Percentiles rank a stretch among this genome's conserved stretches.
phyloP scores from a whole-genome alignment of 371 early-diverging fungal genomes.

The Saksenaea oblongispora region DNA sequence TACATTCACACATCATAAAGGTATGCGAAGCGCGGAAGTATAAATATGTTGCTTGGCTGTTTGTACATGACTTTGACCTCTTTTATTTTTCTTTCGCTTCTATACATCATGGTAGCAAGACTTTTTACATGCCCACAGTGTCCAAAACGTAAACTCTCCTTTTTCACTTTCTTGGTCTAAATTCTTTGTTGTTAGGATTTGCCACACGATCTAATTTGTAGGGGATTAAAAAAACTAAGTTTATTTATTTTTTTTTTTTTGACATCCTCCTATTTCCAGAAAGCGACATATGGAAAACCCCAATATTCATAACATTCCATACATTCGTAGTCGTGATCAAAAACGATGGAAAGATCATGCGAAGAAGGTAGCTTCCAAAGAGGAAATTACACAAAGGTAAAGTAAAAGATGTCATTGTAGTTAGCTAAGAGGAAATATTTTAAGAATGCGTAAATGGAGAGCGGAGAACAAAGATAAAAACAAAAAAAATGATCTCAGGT shows the following conservation, averaged over 20 bases:
- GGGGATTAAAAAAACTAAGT: neutral
- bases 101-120: neutral
- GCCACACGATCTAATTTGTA: constrained; percentile 16
- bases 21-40: constrained; percentile 3
- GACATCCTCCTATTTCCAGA: constrained; percentile 1
- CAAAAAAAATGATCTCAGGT: constrained; percentile 64
- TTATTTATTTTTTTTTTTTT: neutral
- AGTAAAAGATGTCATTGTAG: constrained; percentile 7
- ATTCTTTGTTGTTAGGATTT: constrained; percentile 2
- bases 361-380: constrained; percentile 46
- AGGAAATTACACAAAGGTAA: constrained; percentile 48
- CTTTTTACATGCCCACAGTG: constrained; percentile 17
- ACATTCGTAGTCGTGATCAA: constrained; percentile 51
- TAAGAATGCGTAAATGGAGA: constrained; percentile 59
- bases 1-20: neutral
- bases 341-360: constrained; percentile 56
- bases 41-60: neutral
- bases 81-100: neutral
- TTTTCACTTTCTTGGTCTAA: neutral
- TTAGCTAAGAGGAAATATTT: neutral
- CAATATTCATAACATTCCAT: constrained; percentile 42
- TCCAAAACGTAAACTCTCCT: constrained; percentile 17
- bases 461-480: constrained; percentile 63
- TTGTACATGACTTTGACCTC: neutral
- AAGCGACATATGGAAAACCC: constrained; percentile 35